Conservation (phyloP, 73 alveolate genomes). For the Tetrahymena borealis region DNA sequence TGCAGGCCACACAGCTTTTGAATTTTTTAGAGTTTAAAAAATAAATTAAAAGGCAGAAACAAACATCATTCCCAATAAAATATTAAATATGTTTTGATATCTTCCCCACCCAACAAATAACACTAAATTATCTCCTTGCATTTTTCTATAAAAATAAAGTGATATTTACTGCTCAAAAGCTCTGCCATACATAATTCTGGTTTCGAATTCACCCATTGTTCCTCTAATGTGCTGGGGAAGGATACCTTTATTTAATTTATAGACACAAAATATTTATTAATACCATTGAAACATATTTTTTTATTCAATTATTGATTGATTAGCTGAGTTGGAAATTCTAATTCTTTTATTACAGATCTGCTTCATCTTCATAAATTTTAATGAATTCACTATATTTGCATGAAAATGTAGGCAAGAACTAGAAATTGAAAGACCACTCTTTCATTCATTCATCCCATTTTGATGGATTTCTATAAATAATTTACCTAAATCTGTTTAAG, state of each 20-base stretch:
- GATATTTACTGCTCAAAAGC: background rate
- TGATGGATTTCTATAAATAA: no score
- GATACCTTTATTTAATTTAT: background rate
- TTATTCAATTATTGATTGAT: background rate
- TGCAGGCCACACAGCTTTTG: background rate
- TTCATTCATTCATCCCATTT: no score
- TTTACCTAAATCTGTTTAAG: constrained; percentile 1
- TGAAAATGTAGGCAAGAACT: no score
- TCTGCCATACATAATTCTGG: background rate
- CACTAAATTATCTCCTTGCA: background rate
- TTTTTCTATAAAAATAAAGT: background rate
- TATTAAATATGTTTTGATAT: background rate
- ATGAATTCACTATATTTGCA: background rate
- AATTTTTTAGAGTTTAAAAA: background rate
- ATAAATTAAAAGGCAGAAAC: background rate
- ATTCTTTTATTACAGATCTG: background rate
- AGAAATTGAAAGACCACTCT: no score
- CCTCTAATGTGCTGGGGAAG: background rate
- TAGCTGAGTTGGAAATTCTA: background rate
- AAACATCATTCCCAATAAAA: background rate
- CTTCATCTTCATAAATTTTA: background rate
- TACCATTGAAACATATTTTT: background rate
- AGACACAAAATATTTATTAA: background rate
- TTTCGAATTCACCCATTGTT: background rate
- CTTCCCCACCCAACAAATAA: background rate